Evolutionary conservation across 2,329 filamentous ascomycete species (phyloP).

Genomic region (Pseudohalonectria lignicola): DNA sequence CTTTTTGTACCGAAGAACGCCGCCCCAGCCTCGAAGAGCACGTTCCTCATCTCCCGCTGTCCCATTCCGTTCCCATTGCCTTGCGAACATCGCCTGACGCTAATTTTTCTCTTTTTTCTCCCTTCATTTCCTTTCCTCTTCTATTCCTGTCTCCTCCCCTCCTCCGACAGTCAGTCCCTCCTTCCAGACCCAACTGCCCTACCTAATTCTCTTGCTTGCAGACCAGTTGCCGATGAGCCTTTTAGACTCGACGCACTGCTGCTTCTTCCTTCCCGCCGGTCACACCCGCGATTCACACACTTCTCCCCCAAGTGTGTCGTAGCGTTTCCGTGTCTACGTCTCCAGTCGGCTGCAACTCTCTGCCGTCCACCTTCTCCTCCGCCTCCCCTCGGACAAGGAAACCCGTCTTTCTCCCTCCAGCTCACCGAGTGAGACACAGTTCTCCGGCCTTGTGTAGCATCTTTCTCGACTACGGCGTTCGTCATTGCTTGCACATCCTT

Average conservation of each 20-base stretch:
- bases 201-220: constrained; percentile 5
- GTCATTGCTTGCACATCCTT: no score
- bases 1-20: constrained; percentile 1
- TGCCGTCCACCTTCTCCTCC: no score
- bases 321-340: no score
- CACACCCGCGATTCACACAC: no score
- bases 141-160: constrained; percentile 2
- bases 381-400: constrained; percentile 1
- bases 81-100: constrained; percentile 6
- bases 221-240: neutral
- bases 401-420: no score
- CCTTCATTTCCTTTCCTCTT: neutral
- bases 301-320: no score
- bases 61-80: constrained; percentile 2
- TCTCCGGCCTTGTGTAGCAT: no score
- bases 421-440: no score
- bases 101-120: constrained; percentile 5
- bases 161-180: constrained; percentile 4
- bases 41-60: neutral
- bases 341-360: no score
- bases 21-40: constrained; percentile 1
- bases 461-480: no score
- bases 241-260: constrained; percentile 1
- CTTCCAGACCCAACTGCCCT: constrained; percentile 9
- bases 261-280: constrained; percentile 3